Percentiles rank a stretch among this genome's conserved stretches.
These are phyloP conservation scores for Cystobasidiaceae sp. DNA, from an alignment of 1,284 basidiomycete species.

Conservation along the genomic window DNA sequence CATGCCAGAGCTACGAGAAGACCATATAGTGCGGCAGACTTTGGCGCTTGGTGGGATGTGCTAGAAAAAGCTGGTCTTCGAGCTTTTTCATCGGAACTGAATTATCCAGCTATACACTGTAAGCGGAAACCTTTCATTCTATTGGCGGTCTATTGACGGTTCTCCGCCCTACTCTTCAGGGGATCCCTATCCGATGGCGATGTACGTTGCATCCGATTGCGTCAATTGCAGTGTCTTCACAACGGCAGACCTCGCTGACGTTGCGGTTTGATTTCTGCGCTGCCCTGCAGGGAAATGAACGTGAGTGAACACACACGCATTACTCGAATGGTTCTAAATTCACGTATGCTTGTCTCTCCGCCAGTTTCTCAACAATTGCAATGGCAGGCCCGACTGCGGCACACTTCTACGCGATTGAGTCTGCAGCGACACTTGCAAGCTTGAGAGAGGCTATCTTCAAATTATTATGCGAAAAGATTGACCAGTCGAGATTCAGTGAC, in stretches of 20 bases:
- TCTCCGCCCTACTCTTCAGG: too few relatives aligned
- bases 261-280: too few relatives aligned
- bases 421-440: too few relatives aligned
- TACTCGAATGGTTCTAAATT: neutral
- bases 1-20: slow-evolving; percentile 54
- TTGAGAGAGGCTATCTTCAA: too few relatives aligned
- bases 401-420: too few relatives aligned
- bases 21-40: slow-evolving; percentile 49
- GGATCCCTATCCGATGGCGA: slow-evolving; percentile 10
- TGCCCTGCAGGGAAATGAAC: slow-evolving; percentile 6
- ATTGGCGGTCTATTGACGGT: too few relatives aligned
- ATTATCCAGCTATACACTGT: slow-evolving; percentile 27
- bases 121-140: too few relatives aligned
- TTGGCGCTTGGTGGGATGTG: slow-evolving; percentile 56
- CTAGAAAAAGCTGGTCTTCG: slow-evolving; percentile 56
- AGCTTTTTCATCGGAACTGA: slow-evolving; percentile 50
- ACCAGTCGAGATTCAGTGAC: too few relatives aligned
- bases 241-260: too few relatives aligned
- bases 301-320: neutral
- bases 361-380: slow-evolving; percentile 29
- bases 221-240: neutral
- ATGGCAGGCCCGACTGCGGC: slow-evolving; percentile 19
- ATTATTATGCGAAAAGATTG: too few relatives aligned
- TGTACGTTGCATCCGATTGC: neutral
- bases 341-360: neutral